Evolutionary conservation across 2,329 filamentous ascomycete species (phyloP).

Genomic region (Eurotiales sp.): DNA sequence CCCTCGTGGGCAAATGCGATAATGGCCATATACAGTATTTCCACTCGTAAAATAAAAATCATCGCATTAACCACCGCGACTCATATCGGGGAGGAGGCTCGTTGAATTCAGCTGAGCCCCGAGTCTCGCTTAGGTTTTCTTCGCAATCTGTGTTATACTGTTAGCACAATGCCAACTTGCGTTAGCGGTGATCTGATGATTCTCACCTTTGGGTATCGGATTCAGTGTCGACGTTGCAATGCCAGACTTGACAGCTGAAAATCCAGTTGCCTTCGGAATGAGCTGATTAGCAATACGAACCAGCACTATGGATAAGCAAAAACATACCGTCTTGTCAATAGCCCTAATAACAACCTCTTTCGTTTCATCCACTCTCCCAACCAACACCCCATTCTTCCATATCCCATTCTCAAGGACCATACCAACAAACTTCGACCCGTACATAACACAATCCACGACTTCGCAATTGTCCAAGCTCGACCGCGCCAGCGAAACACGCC

Average conservation of each 20-base stretch:
- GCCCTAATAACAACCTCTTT: conserved; percentile 8
- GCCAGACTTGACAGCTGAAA: too few species aligned
- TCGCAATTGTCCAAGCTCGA: conserved; percentile 15
- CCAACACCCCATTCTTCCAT: conserved; percentile 17
- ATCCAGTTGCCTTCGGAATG: too few species aligned
- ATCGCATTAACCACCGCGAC: not conserved
- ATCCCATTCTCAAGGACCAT: conserved; percentile 20
- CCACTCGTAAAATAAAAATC: not conserved
- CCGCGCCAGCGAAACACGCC: conserved; percentile 1
- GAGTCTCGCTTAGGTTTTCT: not conserved
- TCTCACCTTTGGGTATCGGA: too few species aligned
- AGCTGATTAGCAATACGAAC: too few species aligned
- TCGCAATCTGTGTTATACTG: not conserved
- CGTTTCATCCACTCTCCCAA: conserved; percentile 14
- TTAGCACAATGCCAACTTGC: too few species aligned
- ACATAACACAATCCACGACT: conserved; percentile 16
- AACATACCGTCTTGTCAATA: not conserved
- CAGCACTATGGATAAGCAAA: too few species aligned
- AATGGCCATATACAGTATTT: too few species aligned
- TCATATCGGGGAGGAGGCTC: not conserved
- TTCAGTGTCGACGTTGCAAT: too few species aligned
- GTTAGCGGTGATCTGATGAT: too few species aligned
- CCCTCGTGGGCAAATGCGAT: too few species aligned
- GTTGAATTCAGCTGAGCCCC: not conserved
- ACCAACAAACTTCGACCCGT: conserved; percentile 13